Percentiles rank a stretch among this genome's conserved stretches.
Conservation (phyloP, 2,329 filamentous ascomycete genomes). For the Fusarium sterilihyphosum region DNA sequence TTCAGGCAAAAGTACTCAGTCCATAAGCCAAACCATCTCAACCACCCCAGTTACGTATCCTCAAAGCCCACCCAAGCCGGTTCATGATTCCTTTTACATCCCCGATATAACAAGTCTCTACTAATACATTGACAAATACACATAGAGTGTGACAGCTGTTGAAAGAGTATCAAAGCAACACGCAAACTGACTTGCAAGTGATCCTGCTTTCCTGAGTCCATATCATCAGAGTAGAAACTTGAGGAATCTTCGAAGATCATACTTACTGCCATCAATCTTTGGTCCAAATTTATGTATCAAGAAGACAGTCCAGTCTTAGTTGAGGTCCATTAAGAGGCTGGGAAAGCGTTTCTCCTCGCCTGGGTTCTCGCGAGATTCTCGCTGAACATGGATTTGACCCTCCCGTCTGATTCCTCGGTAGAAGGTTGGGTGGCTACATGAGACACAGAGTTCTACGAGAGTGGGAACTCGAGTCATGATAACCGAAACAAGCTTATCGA, state of each 20-base stretch:
- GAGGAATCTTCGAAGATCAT: background rate
- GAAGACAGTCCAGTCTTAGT: background rate
- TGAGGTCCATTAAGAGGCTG: background rate
- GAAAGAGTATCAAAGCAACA: background rate
- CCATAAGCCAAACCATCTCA: background rate
- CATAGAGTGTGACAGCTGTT: background rate
- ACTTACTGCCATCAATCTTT: background rate
- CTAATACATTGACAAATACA: background rate
- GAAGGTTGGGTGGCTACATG: background rate
- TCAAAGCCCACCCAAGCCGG: background rate
- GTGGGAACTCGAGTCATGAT: background rate
- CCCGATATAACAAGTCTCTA: background rate
- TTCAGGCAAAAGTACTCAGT: background rate
- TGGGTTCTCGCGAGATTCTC: background rate
- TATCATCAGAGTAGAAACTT: background rate
- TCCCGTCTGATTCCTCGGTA: background rate
- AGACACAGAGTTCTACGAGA: background rate
- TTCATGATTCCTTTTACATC: background rate
- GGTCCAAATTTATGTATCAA: background rate
- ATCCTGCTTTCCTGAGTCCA: background rate
- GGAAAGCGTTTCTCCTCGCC: background rate
- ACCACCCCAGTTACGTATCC: background rate
- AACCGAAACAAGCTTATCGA: accelerated
- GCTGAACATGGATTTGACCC: background rate
- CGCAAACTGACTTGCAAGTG: accelerated